Base-by-base conservation (phyloP, 805 yeast species). In the Kregervanrija pseudodelftensis region DNA sequence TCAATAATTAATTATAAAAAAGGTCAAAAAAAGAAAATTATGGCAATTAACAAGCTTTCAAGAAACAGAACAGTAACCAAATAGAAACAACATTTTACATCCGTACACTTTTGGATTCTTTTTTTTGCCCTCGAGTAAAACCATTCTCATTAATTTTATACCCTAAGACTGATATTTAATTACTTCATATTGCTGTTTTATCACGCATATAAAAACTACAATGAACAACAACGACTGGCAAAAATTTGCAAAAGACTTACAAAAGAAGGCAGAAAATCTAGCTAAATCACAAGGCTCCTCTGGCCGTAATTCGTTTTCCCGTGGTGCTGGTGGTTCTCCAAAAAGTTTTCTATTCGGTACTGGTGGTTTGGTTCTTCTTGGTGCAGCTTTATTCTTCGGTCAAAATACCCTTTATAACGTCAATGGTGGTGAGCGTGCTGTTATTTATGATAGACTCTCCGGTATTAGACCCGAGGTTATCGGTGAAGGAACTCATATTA, bases 381-480 rank as follows among this genome's bases (percentile, higher is more conserved):
- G 81, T 44, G 81, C 77, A 43, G 82, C 79, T 46, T 76, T 79
- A 3, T 41, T 77, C 37, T 60, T 74, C 22, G 50, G 76, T 34
- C 77, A 80, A 54, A 68, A 77, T 36, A 71, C 89, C 1, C 67
- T 84, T 33, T 84, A 81, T 68, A 84, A 82, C 62, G 99, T 93
- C 48, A 98, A 93, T 66, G 99, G 99, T 79, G 99, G 99, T 67
- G 98, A 91, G 66, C 76, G 99, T 61, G 99, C 97, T 13, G 90
- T 93, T 59, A 77, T 93, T 34, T 93, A 93, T 64, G 88, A 95
- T 22, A 80, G 99, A 61, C 41, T 89, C 28, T 74, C 79, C 41
- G 99, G 99, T 61, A 82, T 93, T 40, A 85, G 80, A 60, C 80
- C 90, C 13, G 76, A 73, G 48, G 87, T 93, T 52, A 88, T 82